Percentiles rank a stretch among this genome's conserved stretches.
These are phyloP conservation scores for Hypoxylon subgilvum DNA, from an alignment of 495 filamentous ascomycete species.

Conservation along the genomic window DNA sequence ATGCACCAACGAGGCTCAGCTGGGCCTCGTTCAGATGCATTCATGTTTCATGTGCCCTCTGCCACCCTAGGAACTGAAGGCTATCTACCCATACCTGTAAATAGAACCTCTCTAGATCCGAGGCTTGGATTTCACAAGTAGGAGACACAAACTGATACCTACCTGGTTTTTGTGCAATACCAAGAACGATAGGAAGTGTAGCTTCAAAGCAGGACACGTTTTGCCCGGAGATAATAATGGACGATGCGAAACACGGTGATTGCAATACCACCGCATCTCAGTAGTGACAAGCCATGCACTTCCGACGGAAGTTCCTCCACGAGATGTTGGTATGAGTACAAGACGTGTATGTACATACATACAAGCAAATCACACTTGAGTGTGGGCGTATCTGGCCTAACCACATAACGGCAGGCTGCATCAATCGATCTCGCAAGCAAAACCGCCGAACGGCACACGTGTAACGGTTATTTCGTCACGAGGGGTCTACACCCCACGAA, in stretches of 20 bases:
- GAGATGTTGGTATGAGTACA: constrained; percentile 4
- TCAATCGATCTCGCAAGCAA: constrained; percentile 27
- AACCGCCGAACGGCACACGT: constrained; percentile 19
- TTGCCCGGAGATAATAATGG: no score
- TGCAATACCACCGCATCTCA: no score
- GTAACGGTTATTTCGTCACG: constrained; percentile 10
- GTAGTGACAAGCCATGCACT: not conserved
- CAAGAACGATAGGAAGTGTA: no score
- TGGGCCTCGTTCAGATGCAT: no score
- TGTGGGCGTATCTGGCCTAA: constrained; percentile 12
- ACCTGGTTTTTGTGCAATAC: no score
- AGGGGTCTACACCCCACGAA: not conserved
- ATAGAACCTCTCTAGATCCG: no score
- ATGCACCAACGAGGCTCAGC: no score
- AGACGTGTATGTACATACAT: not conserved
- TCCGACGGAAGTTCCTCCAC: not conserved
- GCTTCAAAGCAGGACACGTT: no score
- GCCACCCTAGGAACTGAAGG: no score
- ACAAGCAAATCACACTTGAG: constrained; percentile 9
- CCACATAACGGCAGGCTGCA: constrained; percentile 30
- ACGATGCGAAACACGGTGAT: no score
- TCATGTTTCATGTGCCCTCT: not conserved
- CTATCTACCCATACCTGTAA: no score
- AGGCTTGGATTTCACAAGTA: not conserved
- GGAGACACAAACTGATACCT: not conserved